These are phyloP conservation scores for Dactylonectria macrodidyma DNA, from an alignment of 2,329 filamentous ascomycete genomes.

Conservation along the genomic window DNA sequence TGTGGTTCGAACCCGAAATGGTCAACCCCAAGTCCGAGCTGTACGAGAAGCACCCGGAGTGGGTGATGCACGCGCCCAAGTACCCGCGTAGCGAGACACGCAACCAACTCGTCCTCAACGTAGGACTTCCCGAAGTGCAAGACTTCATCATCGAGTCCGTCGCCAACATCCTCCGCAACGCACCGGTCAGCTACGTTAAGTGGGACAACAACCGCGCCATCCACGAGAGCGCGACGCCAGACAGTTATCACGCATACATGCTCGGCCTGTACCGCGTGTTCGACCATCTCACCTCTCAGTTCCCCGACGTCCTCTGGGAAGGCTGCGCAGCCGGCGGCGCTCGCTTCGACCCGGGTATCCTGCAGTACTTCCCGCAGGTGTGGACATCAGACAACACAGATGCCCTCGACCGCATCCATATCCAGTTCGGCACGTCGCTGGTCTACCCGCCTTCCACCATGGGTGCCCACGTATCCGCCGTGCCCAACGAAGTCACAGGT, in stretches of 20 bases:
- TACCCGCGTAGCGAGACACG: conserved; percentile 70
- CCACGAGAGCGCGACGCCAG: conserved; percentile 70
- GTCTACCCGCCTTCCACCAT: conserved; percentile 75
- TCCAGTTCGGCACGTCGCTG: conserved; percentile 75
- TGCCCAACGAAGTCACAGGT: conserved; percentile 71
- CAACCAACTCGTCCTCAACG: conserved; percentile 73
- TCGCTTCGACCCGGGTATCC: conserved; percentile 74
- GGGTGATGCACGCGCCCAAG: conserved; percentile 70
- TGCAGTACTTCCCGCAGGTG: conserved; percentile 76
- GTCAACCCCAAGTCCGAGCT: conserved; percentile 74
- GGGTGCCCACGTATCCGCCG: conserved; percentile 75
- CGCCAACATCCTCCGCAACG: conserved; percentile 66
- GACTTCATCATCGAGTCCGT: conserved; percentile 72
- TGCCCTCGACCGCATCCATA: conserved; percentile 71
- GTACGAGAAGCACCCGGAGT: conserved; percentile 75
- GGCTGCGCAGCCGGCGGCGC: conserved; percentile 77
- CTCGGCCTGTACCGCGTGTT: conserved; percentile 76
- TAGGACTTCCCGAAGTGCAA: conserved; percentile 73
- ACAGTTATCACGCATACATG: conserved; percentile 72
- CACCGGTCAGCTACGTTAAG: conserved; percentile 73
- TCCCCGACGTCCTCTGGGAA: conserved; percentile 76
- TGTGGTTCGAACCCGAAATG: conserved; percentile 81
- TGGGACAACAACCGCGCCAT: conserved; percentile 79
- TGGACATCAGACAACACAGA: conserved; percentile 79
- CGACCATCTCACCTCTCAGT: conserved; percentile 69